These are phyloP conservation scores for Cupressus sempervirens DNA, from an alignment of 75 land plant genomes.

Conservation along the genomic window DNA sequence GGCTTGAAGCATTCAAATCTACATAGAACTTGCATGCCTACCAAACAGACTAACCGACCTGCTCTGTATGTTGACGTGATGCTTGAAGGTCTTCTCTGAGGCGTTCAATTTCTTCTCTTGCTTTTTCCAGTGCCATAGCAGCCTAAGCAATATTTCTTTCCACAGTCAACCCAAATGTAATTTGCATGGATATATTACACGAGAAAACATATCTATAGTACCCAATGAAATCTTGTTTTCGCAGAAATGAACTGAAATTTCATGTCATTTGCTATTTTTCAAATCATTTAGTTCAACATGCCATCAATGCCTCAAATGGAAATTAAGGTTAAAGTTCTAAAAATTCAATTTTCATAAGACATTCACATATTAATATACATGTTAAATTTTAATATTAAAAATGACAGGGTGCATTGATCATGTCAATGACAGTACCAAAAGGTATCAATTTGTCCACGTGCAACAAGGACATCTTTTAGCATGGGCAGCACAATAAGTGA, in stretches of 20 bases:
- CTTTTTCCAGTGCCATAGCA: conserved; percentile 28
- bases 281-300: neutral
- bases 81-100: conserved; percentile 65
- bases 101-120: conserved; percentile 59
- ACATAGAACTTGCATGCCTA: neutral
- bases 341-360: neutral
- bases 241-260: neutral
- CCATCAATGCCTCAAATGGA: neutral
- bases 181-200: neutral
- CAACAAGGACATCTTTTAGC: neutral
- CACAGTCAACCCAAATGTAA: neutral
- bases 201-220: neutral
- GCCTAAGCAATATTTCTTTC: conserved; percentile 19
- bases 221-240: neutral
- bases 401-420: neutral
- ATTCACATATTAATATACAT: no score
- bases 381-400: no score
- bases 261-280: neutral
- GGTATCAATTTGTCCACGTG: neutral
- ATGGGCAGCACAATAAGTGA: neutral
- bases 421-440: neutral
- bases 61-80: conserved; percentile 57
- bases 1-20: neutral
- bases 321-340: neutral
- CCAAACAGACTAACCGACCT: conserved; percentile 34